Evolutionary conservation across 371 early-diverging fungal species (phyloP), one percentile per base, ranked within the genome.

Genomic region (Mortierella sp.): DNA sequence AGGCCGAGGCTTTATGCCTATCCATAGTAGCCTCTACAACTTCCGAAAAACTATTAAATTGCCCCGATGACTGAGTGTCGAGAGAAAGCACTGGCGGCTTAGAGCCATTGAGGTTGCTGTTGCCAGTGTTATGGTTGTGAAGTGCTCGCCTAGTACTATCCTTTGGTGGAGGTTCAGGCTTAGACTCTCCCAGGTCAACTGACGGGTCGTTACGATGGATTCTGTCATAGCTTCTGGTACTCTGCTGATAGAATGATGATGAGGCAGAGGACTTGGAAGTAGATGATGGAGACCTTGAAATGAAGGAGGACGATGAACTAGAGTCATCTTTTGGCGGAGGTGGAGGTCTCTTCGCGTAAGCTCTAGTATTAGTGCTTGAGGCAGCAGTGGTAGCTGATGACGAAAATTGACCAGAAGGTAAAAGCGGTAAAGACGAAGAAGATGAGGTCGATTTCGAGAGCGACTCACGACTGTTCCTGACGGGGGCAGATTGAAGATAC

Each of bases 131-230:
- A 5, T 49, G 37, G 18, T 39, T 64, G 39, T 43, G 24, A 28
- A 57, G 54, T 8, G 16, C 28, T 5, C 69, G 64, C 51, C 69
- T 57, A 20, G 70, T 40, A 22, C 22, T 55, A 35, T 77, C 78
- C 62, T 77, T 77, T 20, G 66, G 63, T 26, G 73, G 78, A 1
- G 73, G 78, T n/a, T 72, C 73, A 18, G 78, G 78, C 43, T 64
- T 61, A 18, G 58, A 6, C 5, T 75, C 76, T 49, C 37, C 43
- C 3, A 32, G n/a, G 24, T 75, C 62, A 16, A 57, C 32, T 1
- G n/a, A 49, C 10, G 68, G 47, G 39, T 49, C 43, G 45, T 68
- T 64, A 35, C 57, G 54, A 35, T 57, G 20, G 39, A 18, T 22
- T 20, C 37, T 18, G 6, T 40, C 55, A n/a, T 18, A 22, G 22